phyloP scores from a whole-genome alignment of 768 basidiomycete genomes.

The Tulasnella calospora region DNA sequence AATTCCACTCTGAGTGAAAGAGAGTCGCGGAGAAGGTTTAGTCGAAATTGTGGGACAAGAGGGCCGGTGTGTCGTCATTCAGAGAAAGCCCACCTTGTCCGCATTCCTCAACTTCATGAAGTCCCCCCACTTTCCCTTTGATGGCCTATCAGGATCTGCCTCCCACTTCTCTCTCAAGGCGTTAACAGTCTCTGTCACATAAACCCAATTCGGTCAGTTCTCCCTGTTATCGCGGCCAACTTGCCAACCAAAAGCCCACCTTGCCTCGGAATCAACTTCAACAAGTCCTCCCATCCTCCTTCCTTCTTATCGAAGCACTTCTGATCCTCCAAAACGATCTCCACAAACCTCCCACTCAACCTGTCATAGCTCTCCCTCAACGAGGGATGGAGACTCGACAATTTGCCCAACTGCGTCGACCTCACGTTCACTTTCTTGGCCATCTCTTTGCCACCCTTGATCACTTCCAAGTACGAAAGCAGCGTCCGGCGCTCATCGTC shows the following conservation, averaged over 20 bases:
- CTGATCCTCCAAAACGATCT: slow-evolving; percentile 74
- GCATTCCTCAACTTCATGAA: slow-evolving; percentile 35
- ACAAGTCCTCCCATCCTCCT: slow-evolving; percentile 62
- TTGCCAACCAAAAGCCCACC: slow-evolving; percentile 32
- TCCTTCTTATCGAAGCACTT: slow-evolving; percentile 68
- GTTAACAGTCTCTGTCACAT: slow-evolving; percentile 39
- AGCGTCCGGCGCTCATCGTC: slow-evolving; percentile 86
- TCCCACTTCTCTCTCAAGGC: slow-evolving; percentile 58
- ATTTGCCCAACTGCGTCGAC: slow-evolving; percentile 33
- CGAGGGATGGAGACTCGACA: slow-evolving; percentile 61
- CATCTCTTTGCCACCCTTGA: slow-evolving; percentile 75
- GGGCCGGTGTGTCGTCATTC: neutral
- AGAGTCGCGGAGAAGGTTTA: neutral
- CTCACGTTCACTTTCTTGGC: slow-evolving; percentile 78
- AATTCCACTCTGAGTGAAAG: neutral
- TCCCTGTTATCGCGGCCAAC: too few relatives aligned
- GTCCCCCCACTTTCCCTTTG: slow-evolving; percentile 70
- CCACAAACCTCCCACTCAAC: slow-evolving; percentile 55
- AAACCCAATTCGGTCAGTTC: neutral
- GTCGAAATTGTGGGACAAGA: neutral
- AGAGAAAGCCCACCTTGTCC: slow-evolving; percentile 37
- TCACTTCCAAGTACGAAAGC: slow-evolving; percentile 80
- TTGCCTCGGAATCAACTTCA: slow-evolving; percentile 68
- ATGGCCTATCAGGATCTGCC: slow-evolving; percentile 48
- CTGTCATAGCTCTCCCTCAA: slow-evolving; percentile 51